Evolutionary conservation across 495 filamentous ascomycete species (phyloP).

Genomic region (Astrothelium subdiscretum): DNA sequence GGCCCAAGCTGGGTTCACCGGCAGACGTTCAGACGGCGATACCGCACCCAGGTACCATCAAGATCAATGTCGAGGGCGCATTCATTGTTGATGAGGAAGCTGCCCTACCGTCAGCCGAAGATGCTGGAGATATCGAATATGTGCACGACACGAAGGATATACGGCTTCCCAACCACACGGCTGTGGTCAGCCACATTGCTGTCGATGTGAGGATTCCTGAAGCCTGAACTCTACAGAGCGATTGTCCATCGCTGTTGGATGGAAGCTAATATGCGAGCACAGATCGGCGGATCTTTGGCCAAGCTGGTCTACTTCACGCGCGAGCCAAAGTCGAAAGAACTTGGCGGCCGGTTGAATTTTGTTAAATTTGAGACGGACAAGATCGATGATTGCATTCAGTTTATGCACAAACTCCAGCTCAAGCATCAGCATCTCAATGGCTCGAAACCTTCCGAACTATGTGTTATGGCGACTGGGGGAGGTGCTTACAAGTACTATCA

Average conservation of each 20-base stretch:
- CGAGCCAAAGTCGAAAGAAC: slow-evolving; percentile 63
- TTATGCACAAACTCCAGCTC: slow-evolving; percentile 69
- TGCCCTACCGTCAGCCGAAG: slow-evolving; percentile 34
- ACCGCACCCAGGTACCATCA: slow-evolving; percentile 69
- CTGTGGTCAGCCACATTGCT: slow-evolving; percentile 88
- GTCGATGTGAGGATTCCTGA: slow-evolving; percentile 59
- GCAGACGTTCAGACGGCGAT: slow-evolving; percentile 58
- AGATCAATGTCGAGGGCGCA: slow-evolving; percentile 90
- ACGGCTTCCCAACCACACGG: slow-evolving; percentile 86
- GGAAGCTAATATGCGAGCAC: slow-evolving; percentile 10
- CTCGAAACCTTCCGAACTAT: slow-evolving; percentile 50
- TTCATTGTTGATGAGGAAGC: slow-evolving; percentile 82
- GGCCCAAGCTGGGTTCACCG: slow-evolving; percentile 3
- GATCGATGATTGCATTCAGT: slow-evolving; percentile 82
- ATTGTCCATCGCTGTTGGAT: slow-evolving; percentile 10
- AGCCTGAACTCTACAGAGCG: not conserved
- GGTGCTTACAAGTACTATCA: slow-evolving; percentile 95
- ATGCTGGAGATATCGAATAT: slow-evolving; percentile 43
- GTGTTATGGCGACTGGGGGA: slow-evolving; percentile 88
- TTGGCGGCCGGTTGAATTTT: slow-evolving; percentile 87
- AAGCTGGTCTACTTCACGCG: slow-evolving; percentile 96
- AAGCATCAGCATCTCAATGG: slow-evolving; percentile 68
- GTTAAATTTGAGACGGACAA: slow-evolving; percentile 89
- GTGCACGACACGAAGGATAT: slow-evolving; percentile 83
- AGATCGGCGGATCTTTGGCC: slow-evolving; percentile 92